Base-by-base conservation (phyloP, 2,329 filamentous ascomycete species). In the Microdochium trichocladiopsis region DNA sequence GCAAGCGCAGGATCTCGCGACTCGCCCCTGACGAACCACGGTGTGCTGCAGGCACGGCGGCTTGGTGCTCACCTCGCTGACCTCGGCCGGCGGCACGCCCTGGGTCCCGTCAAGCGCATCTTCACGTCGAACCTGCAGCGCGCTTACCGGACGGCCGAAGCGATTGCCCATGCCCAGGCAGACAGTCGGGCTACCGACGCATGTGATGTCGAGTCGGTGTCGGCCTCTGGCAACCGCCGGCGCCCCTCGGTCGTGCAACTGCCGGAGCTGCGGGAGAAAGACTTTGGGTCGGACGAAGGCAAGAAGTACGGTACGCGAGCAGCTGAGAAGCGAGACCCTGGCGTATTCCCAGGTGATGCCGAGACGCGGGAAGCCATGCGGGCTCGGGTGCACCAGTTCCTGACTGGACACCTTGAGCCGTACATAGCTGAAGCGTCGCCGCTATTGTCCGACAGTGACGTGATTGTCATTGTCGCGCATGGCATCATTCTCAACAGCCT, bases 41-140 rank as follows among this genome's bases (percentile, higher is more conserved):
- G 91, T 52, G 79, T 87, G 50, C 77, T 92, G 49, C 91, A 96
- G 68, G 83, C 88, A n/a, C 80, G 78, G 47, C 81, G 83, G 25
- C 76, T 96, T 1, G 90, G 82, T 25, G 66, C 76, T 16, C 76
- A 88, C 61, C 79, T 95, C 5, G 69, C 71, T 1, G 21, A 18
- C 41, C 14, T 16, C 12, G 55, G 61, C 18, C 63, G 61, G 31
- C 45, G 53, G 25, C 47, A 59, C 10, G 18, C 45, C 23, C 57
- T 68, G 55, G 60, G 62, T 18, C 56, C 62, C 8, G 60, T 89
- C 58, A 78, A 74, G n/a, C 78, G 84, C 55, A 72, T 95, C 55
- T 94, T 90, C 67, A 80, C 89, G 2, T 95, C 91, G 6, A 83
- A 91, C 59, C 77, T 95, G 5, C 81, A 85, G 57, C 82, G 92